Evolutionary conservation across 228 moss, liverwort and hornwort species (phyloP), one percentile per base, ranked within the genome.

Genomic region (Sphagnum fallax): DNA sequence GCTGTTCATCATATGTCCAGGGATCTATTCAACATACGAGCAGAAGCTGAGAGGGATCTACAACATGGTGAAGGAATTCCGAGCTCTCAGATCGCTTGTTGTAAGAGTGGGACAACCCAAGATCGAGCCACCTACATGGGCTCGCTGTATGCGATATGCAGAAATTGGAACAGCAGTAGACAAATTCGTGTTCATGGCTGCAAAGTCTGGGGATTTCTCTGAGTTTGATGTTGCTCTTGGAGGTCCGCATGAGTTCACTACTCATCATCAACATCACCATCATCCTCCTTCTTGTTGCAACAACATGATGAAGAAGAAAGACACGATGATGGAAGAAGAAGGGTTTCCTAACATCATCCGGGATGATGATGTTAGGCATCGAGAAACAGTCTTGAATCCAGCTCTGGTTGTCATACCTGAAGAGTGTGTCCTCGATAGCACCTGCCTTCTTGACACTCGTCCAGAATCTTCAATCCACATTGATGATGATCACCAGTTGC

Each of bases 121-220:
- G 71, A 66, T 77, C 10, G 72, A 84, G 52, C 70, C 70, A 0
- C 0, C 77, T 11, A 81, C 87, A 60, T 84, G 87, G 87, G 84
- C 87, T 32, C 71, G 52, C 59, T 87, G 87, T 13, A 82, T 87
- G 87, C 73, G 84, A 51, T 87, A 87, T 66, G 87, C 84, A n/a
- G 84, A 87, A 57, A 84, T 87, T 69, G 87, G 87, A 7, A 50
- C 63, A 0, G 14, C 55, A 0, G 79, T 87, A 6, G 84, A 87
- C 52, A 87, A 87, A 57, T 87, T 87, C 73, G 74, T 87, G 3
- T 87, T 87, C 60, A 87, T 87, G 87, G 84, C 82, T 6, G 75
- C 84, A 52, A 87, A 87, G 67, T 68, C 48, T 0, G 81, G 84
- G n/a, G 87, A 84, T 2, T 87, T 87, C 68, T 76, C 84, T 49